Evolutionary conservation across 768 basidiomycete species (phyloP).

Genomic region (Agrocybe chaxingu): DNA sequence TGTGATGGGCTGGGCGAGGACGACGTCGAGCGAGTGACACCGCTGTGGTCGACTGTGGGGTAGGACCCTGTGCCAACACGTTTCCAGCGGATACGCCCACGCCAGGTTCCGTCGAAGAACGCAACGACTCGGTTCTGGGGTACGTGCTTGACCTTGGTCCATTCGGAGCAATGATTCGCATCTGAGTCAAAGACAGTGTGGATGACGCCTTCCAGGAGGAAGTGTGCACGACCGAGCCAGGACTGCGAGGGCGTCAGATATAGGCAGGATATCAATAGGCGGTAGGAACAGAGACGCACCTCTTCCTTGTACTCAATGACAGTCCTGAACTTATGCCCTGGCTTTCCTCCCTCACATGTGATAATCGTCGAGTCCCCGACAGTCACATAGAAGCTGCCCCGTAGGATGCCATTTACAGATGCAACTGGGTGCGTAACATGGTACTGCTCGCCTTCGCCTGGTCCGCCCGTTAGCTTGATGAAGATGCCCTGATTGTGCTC

Average conservation of each 20-base stretch:
- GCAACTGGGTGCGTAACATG: conserved; percentile 90
- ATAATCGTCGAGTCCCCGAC: conserved; percentile 77
- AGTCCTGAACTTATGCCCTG: conserved; percentile 63
- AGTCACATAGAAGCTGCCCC: conserved; percentile 91
- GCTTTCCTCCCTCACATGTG: conserved; percentile 71
- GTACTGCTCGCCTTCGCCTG: conserved; percentile 76
- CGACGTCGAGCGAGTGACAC: conserved; percentile 35
- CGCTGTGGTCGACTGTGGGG: conserved; percentile 17
- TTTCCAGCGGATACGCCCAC: conserved; percentile 78
- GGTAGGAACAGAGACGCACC: conserved; percentile 37
- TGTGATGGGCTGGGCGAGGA: conserved; percentile 50
- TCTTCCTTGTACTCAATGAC: conserved; percentile 97
- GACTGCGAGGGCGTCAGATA: conserved; percentile 39
- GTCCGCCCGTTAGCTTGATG: conserved; percentile 70
- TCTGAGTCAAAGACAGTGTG: conserved; percentile 73
- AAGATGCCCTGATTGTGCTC: conserved; percentile 87
- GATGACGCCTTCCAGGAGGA: conserved; percentile 84
- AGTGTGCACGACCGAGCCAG: conserved; percentile 88
- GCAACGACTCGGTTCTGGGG: conserved; percentile 76
- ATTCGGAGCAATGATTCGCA: conserved; percentile 55
- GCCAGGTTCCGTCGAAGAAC: conserved; percentile 87
- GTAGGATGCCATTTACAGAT: conserved; percentile 85
- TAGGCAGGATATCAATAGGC: not conserved
- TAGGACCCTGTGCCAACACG: conserved; percentile 47
- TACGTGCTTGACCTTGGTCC: conserved; percentile 89